A percentile compares a stretch with the other conserved stretches of the same genome.
phyloP scores from a whole-genome alignment of 768 basidiomycete genomes.

The Naganishia onofrii region DNA sequence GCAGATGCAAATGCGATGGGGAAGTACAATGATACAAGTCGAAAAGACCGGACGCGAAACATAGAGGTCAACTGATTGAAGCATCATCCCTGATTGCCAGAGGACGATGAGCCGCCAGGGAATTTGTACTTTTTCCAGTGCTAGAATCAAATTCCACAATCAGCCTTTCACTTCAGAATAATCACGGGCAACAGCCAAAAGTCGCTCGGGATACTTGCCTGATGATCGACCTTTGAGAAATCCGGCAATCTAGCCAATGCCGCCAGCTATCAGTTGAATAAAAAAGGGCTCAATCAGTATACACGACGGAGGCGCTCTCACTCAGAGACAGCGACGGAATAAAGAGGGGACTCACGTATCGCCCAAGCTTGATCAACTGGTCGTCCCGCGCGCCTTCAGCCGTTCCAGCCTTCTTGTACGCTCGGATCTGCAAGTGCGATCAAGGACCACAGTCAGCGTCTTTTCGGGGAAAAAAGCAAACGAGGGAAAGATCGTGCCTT shows the following conservation, averaged over 20 bases:
- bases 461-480: conserved; percentile 10
- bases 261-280: conserved; percentile 32
- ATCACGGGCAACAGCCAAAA: no score
- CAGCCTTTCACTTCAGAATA: no score
- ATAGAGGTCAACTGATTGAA: no score
- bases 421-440: conserved; percentile 57
- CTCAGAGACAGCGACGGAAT: no score
- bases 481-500: conserved; percentile 53
- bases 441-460: conserved; percentile 20
- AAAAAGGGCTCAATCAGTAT: conserved; percentile 24
- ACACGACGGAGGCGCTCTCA: background rate
- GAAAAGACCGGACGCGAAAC: no score
- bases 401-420: conserved; percentile 77
- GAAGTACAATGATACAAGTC: background rate
- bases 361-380: conserved; percentile 65
- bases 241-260: conserved; percentile 55
- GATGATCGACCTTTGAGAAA: conserved; percentile 64
- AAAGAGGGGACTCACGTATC: conserved; percentile 54
- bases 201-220: no score
- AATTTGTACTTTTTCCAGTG: conserved; percentile 21
- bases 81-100: background rate
- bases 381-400: conserved; percentile 61
- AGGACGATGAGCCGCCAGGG: background rate
- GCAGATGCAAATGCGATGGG: background rate
- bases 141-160: background rate